Conservation (phyloP, 75 land plant species). For the Selaginella moellendorffii region DNA sequence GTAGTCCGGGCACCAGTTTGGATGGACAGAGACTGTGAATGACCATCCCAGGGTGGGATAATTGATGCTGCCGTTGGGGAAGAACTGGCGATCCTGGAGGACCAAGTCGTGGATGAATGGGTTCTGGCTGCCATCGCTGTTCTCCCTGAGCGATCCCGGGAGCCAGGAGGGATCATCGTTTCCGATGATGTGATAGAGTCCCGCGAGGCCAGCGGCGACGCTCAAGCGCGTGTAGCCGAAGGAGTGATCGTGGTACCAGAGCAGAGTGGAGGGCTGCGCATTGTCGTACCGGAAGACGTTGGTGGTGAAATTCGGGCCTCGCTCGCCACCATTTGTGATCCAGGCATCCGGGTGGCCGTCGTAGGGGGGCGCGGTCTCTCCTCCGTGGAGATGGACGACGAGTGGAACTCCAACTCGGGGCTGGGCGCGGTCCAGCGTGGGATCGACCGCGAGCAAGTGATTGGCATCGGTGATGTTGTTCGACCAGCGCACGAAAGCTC, state of each 20-base stretch:
- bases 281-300: slow-evolving; percentile 10
- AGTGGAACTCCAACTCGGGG: neutral
- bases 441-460: neutral
- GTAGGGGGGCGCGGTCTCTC: neutral
- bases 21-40: neutral
- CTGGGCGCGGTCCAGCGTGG: neutral
- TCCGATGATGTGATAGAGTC: neutral
- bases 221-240: neutral
- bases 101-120: neutral
- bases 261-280: slow-evolving; percentile 8
- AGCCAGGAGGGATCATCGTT: neutral
- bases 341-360: slow-evolving; percentile 8
- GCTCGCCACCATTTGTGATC: slow-evolving; percentile 8
- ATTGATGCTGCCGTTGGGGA: neutral
- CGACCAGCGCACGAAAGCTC: neutral
- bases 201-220: neutral
- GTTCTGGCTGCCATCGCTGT: neutral
- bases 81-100: neutral
- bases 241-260: slow-evolving; percentile 14
- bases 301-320: neutral
- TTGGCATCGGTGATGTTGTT: neutral
- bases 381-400: slow-evolving; percentile 19
- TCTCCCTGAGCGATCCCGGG: neutral
- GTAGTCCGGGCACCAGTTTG: slow-evolving; percentile 2
- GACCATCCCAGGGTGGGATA: neutral